A percentile compares a stretch with the other conserved stretches of the same genome.
Evolutionary conservation across 352 stramenopile genomes (phyloP).

Genomic region (Globisporangium megalacanthum): DNA sequence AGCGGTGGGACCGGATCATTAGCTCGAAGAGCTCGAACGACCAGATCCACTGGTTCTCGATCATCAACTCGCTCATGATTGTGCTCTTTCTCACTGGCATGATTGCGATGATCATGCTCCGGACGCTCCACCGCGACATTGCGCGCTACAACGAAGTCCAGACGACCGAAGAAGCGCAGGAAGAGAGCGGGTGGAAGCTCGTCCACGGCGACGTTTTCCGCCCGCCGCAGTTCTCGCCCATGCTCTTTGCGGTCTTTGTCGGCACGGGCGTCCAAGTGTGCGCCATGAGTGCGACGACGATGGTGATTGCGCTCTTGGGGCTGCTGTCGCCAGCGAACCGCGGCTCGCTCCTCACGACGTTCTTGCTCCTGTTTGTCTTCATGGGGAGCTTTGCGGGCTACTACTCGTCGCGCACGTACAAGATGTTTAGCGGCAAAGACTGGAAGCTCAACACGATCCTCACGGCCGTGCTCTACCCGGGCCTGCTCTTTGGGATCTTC

Average conservation of each 20-base stretch:
- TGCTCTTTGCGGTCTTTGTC: constrained; percentile 95
- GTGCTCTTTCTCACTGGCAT: constrained; percentile 99
- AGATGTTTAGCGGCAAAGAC: constrained; percentile 97
- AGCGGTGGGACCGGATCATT: constrained; percentile 99
- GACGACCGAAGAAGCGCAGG: constrained; percentile 91
- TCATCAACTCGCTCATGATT: constrained; percentile 99
- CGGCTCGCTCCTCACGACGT: constrained; percentile 93
- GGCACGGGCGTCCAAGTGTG: constrained; percentile 96
- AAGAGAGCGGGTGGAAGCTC: constrained; percentile 96
- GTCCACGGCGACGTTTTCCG: constrained; percentile 98
- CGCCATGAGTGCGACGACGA: constrained; percentile 92
- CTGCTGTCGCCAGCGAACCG: constrained; percentile 97
- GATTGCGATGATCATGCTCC: constrained; percentile 99
- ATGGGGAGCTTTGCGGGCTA: constrained; percentile 97
- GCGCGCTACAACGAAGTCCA: constrained; percentile 95
- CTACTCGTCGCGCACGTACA: constrained; percentile 95
- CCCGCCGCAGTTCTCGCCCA: constrained; percentile 88
- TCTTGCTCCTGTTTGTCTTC: constrained; percentile 98
- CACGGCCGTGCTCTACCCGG: constrained; percentile 94
- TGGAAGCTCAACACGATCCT: constrained; percentile 97
- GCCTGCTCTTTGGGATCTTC: constrained; percentile 92
- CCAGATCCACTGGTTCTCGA: constrained; percentile 99
- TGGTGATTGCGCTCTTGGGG: constrained; percentile 93
- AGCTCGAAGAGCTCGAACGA: constrained; percentile 93
- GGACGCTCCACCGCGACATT: constrained; percentile 98